Conservation (phyloP, 2,329 filamentous ascomycete species). For the Shiraia bambusicola region DNA sequence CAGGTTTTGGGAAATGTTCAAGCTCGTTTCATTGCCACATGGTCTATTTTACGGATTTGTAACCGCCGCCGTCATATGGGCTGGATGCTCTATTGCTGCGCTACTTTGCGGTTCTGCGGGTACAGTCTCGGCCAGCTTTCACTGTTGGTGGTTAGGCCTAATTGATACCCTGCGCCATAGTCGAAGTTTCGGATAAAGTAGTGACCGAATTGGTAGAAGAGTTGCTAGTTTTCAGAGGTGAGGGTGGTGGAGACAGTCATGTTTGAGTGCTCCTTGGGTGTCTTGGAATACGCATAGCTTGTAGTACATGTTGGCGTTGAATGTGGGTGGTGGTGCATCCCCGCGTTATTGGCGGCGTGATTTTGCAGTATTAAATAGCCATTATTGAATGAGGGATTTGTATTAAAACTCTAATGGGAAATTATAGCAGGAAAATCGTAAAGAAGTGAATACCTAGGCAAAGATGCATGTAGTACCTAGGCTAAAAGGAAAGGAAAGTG, state of each 20-base stretch:
- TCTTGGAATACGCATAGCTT: slow-evolving; percentile 2
- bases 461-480: no score
- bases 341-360: no score
- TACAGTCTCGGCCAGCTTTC: background rate
- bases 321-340: background rate
- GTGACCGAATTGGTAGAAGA: slow-evolving; percentile 14
- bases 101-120: background rate
- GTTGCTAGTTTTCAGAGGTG: slow-evolving; percentile 22
- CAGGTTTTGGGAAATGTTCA: background rate
- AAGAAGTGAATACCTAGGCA: no score
- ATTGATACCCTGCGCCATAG: slow-evolving; percentile 11
- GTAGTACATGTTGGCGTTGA: slow-evolving; percentile 11
- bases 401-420: no score
- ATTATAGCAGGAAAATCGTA: no score
- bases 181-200: slow-evolving; percentile 24
- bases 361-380: no score
- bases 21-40: background rate
- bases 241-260: slow-evolving; percentile 3
- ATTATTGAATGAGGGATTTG: no score
- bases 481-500: no score
- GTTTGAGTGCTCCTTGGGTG: slow-evolving; percentile 4
- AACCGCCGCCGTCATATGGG: background rate
- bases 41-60: background rate
- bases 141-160: slow-evolving; percentile 7
- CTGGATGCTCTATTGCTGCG: slow-evolving; percentile 1